Conservation (phyloP, 257 asterid species). For the Solanum bulbocastanum region DNA sequence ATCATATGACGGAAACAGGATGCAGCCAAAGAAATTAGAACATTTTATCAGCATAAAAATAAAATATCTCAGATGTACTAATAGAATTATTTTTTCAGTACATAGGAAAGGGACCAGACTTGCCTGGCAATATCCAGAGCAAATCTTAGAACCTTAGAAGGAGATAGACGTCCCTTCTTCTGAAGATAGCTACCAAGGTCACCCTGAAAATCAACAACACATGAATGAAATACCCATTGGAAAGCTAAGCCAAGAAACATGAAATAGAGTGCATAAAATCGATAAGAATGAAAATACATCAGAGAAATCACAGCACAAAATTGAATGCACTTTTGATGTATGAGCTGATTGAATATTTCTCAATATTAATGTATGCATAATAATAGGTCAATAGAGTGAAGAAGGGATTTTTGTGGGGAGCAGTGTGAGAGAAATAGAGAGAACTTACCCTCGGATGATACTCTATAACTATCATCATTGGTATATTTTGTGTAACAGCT, state of each 20-base stretch:
- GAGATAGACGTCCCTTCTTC: conserved; percentile 81
- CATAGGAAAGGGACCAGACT: background rate
- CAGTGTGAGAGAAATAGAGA: conserved; percentile 12
- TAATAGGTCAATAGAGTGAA: background rate
- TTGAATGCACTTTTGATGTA: background rate
- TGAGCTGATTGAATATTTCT: background rate
- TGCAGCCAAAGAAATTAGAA: background rate
- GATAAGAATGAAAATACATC: background rate
- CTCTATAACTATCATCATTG: conserved; percentile 96
- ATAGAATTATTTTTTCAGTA: background rate
- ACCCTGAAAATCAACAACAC: conserved; percentile 46
- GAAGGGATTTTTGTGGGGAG: background rate
- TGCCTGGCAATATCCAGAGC: conserved; percentile 95
- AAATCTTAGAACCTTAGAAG: conserved; percentile 78
- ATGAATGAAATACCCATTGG: background rate
- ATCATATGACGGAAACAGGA: background rate
- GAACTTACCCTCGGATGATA: conserved; percentile 63
- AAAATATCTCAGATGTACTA: background rate
- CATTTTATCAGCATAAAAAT: background rate
- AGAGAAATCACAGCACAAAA: background rate
- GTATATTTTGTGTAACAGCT: conserved; percentile 92
- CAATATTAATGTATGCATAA: background rate
- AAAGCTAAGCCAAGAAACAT: background rate
- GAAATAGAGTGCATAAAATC: background rate
- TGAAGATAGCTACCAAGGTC: conserved; percentile 73